Base-by-base conservation (phyloP, 73 alveolate species). In the Blepharisma japonicum region DNA sequence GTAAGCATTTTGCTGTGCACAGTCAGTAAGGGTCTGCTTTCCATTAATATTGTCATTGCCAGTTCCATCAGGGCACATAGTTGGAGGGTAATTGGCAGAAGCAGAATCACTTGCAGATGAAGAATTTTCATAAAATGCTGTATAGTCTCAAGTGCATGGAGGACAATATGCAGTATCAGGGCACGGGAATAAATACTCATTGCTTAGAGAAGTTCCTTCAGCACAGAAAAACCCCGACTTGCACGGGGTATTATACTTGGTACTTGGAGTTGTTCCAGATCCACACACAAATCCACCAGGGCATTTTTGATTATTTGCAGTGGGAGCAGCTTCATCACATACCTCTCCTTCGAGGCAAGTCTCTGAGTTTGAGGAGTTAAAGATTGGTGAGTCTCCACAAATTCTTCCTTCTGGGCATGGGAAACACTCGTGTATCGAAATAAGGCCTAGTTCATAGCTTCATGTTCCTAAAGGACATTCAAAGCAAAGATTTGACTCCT, bases 381-480 rank as follows among this genome's bases (percentile, higher is more conserved):
- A 53, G 50, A 82, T 85, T 32, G 94, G 95, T 11, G 74, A 72
- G 21, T 46, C 50, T 46, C 85, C 79, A 72, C 98, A 92, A 8
- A 87, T 71, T 79, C 94, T 77, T 0, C 96, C 96, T 4, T 87
- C 88, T 6, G 95, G 94, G 81, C 98, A 92, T 14, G 81, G 71
- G 1, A 83, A 45, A 48, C 98, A 92, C 72, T 89, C 92, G 18
- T 83, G 23, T 49, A 67, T 68, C 54, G 83, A 89, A 70, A 83
- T 84, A 5, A 80, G 51, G 42, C 96, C 98, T 72, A 87, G 81
- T 50, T 83, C 91, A 80, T 76, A 77, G 4, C 93, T 79, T 51
- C 86, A 92, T n/a, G 96, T 82, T 20, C 98, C 95, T 51, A 81
- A 79, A 0, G 95, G 96, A 55, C 98, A 92, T 2, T 84, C 82